phyloP scores from a whole-genome alignment of 768 basidiomycete genomes.

The Macrocybe gigantea region DNA sequence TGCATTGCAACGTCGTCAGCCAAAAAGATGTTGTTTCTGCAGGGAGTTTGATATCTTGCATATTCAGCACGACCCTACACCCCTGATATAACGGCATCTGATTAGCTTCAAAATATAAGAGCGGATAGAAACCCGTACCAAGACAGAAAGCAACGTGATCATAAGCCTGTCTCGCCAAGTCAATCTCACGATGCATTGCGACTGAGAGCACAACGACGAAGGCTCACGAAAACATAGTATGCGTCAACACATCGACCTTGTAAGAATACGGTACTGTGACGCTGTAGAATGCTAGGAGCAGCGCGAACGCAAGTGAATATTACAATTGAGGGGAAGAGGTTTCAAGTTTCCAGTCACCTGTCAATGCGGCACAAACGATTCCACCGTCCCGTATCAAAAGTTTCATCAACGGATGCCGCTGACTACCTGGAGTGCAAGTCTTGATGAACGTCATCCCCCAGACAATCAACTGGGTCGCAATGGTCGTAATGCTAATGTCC shows the following conservation, averaged over 20 bases:
- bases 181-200: not conserved
- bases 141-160: slow-evolving; percentile 7
- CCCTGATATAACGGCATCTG: slow-evolving; percentile 1
- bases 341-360: not conserved
- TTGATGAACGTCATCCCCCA: slow-evolving; percentile 6
- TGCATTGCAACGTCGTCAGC: not conserved
- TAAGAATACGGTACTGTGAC: slow-evolving; percentile 6
- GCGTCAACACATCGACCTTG: slow-evolving; percentile 3
- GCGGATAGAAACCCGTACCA: not conserved
- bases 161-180: slow-evolving; percentile 2
- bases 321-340: too few relatives aligned
- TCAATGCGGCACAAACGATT: slow-evolving; percentile 2
- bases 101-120: not conserved
- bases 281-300: slow-evolving; percentile 2
- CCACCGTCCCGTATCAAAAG: slow-evolving; percentile 6
- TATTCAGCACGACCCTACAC: slow-evolving; percentile 2
- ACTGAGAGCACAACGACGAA: not conserved
- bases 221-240: slow-evolving; percentile 8
- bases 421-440: not conserved
- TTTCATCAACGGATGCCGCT: not conserved
- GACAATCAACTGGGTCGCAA: slow-evolving; percentile 1
- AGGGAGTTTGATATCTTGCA: not conserved
- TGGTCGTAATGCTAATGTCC: slow-evolving; percentile 1
- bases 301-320: not conserved
- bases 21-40: not conserved